Percentiles rank a stretch among this genome's conserved stretches.
Evolutionary conservation across 805 yeast genomes (phyloP).

Genomic region (Metschnikowia lachancei): DNA sequence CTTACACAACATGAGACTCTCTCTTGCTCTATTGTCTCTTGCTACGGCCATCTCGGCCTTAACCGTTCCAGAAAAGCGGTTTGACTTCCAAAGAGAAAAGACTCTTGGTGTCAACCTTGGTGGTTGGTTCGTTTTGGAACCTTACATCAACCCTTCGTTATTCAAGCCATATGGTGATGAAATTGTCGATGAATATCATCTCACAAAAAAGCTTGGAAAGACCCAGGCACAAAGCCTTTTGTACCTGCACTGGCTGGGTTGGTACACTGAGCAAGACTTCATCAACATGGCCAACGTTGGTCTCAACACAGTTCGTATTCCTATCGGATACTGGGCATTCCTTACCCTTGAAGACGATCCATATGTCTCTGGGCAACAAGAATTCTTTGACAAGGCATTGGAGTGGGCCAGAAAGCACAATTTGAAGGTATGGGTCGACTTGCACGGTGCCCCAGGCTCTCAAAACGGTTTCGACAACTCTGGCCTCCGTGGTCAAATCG

Average conservation of each 20-base stretch:
- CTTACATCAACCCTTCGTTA: constrained; percentile 78
- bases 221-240: constrained; percentile 49
- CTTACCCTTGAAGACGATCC: constrained; percentile 63
- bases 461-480: constrained; percentile 96
- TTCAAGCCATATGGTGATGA: constrained; percentile 52
- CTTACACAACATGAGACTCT: constrained; percentile 8
- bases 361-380: constrained; percentile 77
- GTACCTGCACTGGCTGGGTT: constrained; percentile 72
- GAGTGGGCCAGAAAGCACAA: constrained; percentile 65
- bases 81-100: constrained; percentile 37
- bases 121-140: constrained; percentile 88
- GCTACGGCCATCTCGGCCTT: constrained; percentile 14
- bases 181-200: constrained; percentile 78
- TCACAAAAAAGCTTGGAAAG: constrained; percentile 57
- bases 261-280: constrained; percentile 74
- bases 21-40: constrained; percentile 10
- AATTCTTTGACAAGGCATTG: constrained; percentile 72
- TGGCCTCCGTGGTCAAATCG: constrained; percentile 62
- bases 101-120: constrained; percentile 78
- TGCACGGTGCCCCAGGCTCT: constrained; percentile 96
- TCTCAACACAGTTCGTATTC: constrained; percentile 82
- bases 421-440: constrained; percentile 82
- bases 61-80: constrained; percentile 17
- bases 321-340: constrained; percentile 96
- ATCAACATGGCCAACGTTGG: constrained; percentile 57